phyloP scores from a whole-genome alignment of 306 rosid genomes.

The Potentilla sterilis region DNA sequence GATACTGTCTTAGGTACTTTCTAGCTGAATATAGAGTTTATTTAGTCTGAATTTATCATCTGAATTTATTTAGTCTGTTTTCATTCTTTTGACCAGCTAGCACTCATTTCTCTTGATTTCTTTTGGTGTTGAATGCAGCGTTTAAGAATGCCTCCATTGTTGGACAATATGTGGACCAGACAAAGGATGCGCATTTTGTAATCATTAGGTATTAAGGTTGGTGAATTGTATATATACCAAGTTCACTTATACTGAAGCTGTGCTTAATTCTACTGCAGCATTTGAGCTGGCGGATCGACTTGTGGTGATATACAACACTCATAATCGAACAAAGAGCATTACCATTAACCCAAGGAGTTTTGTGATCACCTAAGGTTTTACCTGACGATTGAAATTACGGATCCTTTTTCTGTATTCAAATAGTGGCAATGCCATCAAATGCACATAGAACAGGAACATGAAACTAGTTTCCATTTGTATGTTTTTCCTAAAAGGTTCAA shows the following conservation, averaged over 20 bases:
- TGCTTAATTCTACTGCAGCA: constrained; percentile 46
- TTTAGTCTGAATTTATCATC: background rate
- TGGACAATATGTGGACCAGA: constrained; percentile 91
- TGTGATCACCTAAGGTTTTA: background rate
- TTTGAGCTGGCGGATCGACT: constrained; percentile 95
- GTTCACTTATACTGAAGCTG: background rate
- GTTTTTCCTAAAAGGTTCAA: too few relatives aligned
- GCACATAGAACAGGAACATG: too few relatives aligned
- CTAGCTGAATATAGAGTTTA: too few relatives aligned
- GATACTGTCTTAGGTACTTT: constrained; percentile 84
- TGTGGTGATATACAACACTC: constrained; percentile 91
- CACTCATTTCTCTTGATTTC: constrained; percentile 12
- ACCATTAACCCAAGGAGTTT: constrained; percentile 67
- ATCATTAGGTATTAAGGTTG: constrained; percentile 59
- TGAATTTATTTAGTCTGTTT: constrained; percentile 2
- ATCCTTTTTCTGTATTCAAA: too few relatives aligned
- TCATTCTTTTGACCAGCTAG: background rate
- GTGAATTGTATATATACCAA: background rate
- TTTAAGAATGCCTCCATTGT: constrained; percentile 90
- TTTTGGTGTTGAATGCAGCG: constrained; percentile 32
- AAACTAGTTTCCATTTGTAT: too few relatives aligned
- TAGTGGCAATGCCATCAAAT: too few relatives aligned
- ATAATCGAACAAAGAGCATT: constrained; percentile 91
- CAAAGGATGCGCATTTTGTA: constrained; percentile 83
- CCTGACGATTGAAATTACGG: background rate